phyloP scores from a whole-genome alignment of 2,329 filamentous ascomycete genomes.

The Leptographium lundbergii region DNA sequence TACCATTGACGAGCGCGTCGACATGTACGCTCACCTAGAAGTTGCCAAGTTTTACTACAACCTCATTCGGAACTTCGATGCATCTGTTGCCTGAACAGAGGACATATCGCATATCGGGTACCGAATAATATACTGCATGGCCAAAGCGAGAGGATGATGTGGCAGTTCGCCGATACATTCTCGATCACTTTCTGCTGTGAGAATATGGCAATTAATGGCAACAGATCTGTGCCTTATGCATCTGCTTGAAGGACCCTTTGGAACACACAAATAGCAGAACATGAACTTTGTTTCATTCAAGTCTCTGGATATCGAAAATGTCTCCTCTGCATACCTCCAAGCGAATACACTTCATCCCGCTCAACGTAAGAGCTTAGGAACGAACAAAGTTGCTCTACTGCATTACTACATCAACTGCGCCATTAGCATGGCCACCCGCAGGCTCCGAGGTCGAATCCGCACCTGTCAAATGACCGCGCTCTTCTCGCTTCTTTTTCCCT shows the following conservation, averaged over 20 bases:
- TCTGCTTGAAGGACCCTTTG: too few relatives aligned
- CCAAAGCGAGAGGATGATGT: too few relatives aligned
- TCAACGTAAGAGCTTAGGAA: not conserved
- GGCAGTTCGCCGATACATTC: too few relatives aligned
- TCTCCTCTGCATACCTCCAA: not conserved
- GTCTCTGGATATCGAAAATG: not conserved
- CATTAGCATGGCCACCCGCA: not conserved
- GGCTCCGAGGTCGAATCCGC: not conserved
- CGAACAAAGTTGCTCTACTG: not conserved
- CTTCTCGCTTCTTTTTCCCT: constrained; percentile 34
- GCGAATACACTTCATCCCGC: too few relatives aligned
- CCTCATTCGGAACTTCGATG: constrained; percentile 29
- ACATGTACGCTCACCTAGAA: constrained; percentile 22
- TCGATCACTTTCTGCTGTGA: too few relatives aligned
- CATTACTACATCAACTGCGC: not conserved
- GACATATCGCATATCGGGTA: not conserved
- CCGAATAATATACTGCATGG: too few relatives aligned
- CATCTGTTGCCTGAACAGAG: constrained; percentile 4
- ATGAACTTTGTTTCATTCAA: not conserved
- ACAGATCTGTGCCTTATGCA: too few relatives aligned
- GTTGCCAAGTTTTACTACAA: constrained; percentile 24
- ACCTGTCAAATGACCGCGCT: constrained; percentile 1
- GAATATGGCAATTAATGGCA: too few relatives aligned
- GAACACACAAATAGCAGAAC: not conserved
- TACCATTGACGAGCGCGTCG: constrained; percentile 27